phyloP scores from a whole-genome alignment of 202 grass and related monocot genomes.

The Digitaria exilis region DNA sequence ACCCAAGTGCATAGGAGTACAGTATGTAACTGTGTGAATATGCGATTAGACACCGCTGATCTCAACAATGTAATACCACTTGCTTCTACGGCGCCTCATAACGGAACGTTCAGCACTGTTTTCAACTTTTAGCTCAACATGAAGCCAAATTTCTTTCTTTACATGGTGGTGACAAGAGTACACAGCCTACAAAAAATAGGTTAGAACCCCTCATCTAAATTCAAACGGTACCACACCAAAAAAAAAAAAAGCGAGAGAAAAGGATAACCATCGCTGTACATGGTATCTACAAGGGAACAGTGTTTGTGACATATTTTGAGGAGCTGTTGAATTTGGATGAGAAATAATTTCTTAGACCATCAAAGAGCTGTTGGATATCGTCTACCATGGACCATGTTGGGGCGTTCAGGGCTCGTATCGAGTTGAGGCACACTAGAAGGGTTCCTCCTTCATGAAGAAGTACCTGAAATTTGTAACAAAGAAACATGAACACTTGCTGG shows the following conservation, averaged over 20 bases:
- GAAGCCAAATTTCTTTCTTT: conserved; percentile 38
- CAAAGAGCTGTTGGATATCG: conserved; percentile 56
- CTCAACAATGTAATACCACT: background rate
- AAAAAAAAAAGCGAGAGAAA: background rate
- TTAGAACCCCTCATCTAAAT: conserved; percentile 42
- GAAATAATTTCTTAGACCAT: conserved; percentile 51
- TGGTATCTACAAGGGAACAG: conserved; percentile 47
- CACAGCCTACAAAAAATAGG: conserved; percentile 48
- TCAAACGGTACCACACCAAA: background rate
- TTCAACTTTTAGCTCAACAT: conserved; percentile 24
- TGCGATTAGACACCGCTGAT: background rate
- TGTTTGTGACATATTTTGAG: conserved; percentile 33
- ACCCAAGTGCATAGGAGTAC: background rate
- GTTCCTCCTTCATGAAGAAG: conserved; percentile 96
- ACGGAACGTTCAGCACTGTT: background rate
- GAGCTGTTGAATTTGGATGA: conserved; percentile 51
- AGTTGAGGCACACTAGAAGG: conserved; percentile 93
- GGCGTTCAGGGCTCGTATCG: conserved; percentile 82
- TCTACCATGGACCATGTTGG: conserved; percentile 84
- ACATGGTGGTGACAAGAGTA: conserved; percentile 32
- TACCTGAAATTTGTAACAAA: conserved; percentile 55
- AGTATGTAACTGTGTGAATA: background rate
- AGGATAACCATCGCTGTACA: conserved; percentile 6
- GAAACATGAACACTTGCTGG: background rate
- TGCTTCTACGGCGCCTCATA: background rate